phyloP scores from a whole-genome alignment of 352 stramenopile species.

The Phytophthora vignae region DNA sequence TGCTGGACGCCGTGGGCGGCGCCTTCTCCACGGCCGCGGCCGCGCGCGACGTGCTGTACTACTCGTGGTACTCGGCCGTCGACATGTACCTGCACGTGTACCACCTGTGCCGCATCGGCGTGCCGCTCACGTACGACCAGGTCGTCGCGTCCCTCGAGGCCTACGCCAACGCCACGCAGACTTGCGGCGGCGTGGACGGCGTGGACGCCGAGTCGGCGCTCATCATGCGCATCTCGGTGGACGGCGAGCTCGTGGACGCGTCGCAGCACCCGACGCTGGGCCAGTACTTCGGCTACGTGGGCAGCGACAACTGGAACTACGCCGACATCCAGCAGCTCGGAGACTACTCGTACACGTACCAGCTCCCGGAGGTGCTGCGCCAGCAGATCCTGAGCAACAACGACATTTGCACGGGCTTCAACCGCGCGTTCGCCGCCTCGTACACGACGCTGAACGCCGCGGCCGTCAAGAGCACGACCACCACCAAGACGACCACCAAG shows the following conservation, averaged over 20 bases:
- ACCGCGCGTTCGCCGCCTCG: conserved; percentile 49
- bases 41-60: conserved; percentile 69
- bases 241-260: conserved; percentile 57
- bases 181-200: conserved; percentile 53
- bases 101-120: conserved; percentile 68
- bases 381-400: conserved; percentile 75
- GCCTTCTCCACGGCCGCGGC: conserved; percentile 60
- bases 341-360: conserved; percentile 80
- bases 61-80: conserved; percentile 70
- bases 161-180: conserved; percentile 54
- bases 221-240: conserved; percentile 49
- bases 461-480: conserved; percentile 50
- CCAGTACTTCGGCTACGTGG: conserved; percentile 67
- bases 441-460: conserved; percentile 50
- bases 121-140: conserved; percentile 51
- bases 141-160: conserved; percentile 52
- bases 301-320: conserved; percentile 69
- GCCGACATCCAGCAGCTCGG: conserved; percentile 67
- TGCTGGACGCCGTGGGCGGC: conserved; percentile 64
- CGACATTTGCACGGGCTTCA: conserved; percentile 68
- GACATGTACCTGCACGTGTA: conserved; percentile 80
- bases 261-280: conserved; percentile 69
- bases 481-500: conserved; percentile 52
- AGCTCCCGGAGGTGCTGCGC: conserved; percentile 62
- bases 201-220: conserved; percentile 45